Base-by-base conservation (phyloP, 2,329 filamentous ascomycete species). In the Penicillium oxalicum region DNA sequence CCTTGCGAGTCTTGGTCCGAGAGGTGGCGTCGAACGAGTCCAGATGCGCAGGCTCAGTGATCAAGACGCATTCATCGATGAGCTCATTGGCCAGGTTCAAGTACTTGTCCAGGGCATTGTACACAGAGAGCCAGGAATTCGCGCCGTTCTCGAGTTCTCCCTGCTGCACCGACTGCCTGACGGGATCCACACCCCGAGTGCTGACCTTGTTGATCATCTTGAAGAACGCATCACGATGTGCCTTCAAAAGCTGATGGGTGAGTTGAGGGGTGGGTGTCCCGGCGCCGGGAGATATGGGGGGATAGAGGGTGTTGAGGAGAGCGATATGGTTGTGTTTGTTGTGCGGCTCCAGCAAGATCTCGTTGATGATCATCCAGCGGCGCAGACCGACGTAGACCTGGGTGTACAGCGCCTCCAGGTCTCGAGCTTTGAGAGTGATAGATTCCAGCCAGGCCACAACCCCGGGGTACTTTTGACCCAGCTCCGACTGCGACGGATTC, bases 251-350 rank as follows among this genome's bases (percentile, higher is more conserved):
- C 26, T 74, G 64, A 3, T 70, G 64, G 7, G 75, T 79, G 49
- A 84, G 64, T 44, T 78, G 74, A 27, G 73, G 67, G 8, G 78
- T 80, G 4, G 77, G 78, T 38, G 71, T 70, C 12, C 59, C 57
- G 40, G 67, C 66, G 24, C 67, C 64, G 9, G 67, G 64, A 38
- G 72, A 70, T 37, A 77, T 71, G 2, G 82, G 81, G 6, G 82
- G 82, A 54, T 84, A 81, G 28, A 86, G 71, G 8, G 82, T 85
- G 67, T 86, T 86, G 44, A 86, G 76, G 76, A 86, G 82, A 45
- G 80, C 82, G 54, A 84, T 74, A 61, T 82, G 83, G 62, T 84
- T 84, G 58, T 77, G 74, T 63, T 82, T 83, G 70, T 81, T 80
- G 66, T 82, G 83, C 0, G 81, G 80, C 29, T 75, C 70, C 28